phyloP scores from a whole-genome alignment of 495 filamentous ascomycete species.

The Penicillium samsonianum region DNA sequence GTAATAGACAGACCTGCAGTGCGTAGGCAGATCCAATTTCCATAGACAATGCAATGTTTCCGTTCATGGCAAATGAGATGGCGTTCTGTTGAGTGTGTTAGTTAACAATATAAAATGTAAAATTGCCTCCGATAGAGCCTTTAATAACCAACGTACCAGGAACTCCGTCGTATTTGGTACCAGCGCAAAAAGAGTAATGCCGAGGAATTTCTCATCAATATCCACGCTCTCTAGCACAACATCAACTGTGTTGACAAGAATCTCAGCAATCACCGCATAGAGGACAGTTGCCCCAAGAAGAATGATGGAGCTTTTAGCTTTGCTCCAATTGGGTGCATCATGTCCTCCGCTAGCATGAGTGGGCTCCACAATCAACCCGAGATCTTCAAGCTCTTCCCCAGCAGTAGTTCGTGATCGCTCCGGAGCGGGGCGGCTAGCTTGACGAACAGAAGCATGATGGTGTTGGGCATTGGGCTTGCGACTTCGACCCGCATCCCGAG shows the following conservation, averaged over 20 bases:
- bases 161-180: constrained; percentile 99
- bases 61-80: constrained; percentile 99
- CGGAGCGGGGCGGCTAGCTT: constrained; percentile 30
- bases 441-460: constrained; percentile 24
- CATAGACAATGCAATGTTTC: constrained; percentile 99
- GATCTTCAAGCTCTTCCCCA: constrained; percentile 45
- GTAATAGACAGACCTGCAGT: constrained; percentile 94
- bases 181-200: constrained; percentile 94
- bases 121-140: background rate
- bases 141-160: constrained; percentile 58
- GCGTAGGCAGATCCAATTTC: constrained; percentile 98
- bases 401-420: constrained; percentile 27
- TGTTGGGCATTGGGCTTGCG: constrained; percentile 50
- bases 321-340: constrained; percentile 97
- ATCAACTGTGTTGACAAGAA: constrained; percentile 94
- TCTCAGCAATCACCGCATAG: constrained; percentile 96
- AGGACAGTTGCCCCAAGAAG: constrained; percentile 86
- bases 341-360: constrained; percentile 68
- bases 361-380: constrained; percentile 41
- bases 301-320: constrained; percentile 84
- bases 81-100: constrained; percentile 70
- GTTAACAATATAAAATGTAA: constrained; percentile 8
- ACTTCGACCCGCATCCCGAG: constrained; percentile 67
- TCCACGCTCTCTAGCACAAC: constrained; percentile 85
- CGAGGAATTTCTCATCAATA: constrained; percentile 97